Evolutionary conservation across 305 asterid species (phyloP), one percentile per base, ranked within the genome.

Genomic region (Solanum aculeatissimum): DNA sequence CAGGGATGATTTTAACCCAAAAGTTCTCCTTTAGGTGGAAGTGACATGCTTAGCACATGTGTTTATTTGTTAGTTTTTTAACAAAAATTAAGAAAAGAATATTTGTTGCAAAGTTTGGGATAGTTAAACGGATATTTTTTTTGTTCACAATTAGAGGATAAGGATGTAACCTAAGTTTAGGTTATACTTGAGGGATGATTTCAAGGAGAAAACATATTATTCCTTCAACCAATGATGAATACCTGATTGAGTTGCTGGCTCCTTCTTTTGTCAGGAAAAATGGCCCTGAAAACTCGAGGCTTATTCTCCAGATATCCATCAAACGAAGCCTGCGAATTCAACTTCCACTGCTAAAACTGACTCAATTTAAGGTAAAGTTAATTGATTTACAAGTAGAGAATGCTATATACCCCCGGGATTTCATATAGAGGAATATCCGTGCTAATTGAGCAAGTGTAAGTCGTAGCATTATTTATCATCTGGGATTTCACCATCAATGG

Each of bases 221-320:
- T 43, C 27, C 45, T 15, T 18, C 27, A 18, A 69, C 15, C 16
- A 23, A 43, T 43, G 57, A 12, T 72, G 58, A 43, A 19, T 86
- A 95, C 99, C 96, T 97, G 93, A 87, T 88, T 95, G 66, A 94
- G 93, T 87, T 90, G 98, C 21, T 89, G 93, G 86, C 97, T 95
- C 88, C 98, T 93, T 19, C 89, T 91, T 87, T 93, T 92, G 58
- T 95, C 98, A 63, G 98, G 98, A 87, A 97, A 97, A 23, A 97
- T 95, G 51, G 99, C 98, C 87, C 87, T 91, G 84, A 97, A 94
- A 70, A 97, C 97, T 91, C 98, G 87, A 35, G 95, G 91, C 72
- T 92, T 95, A 84, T 97, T 92, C 85, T 95, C 98, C 88, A 97
- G 84, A 88, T 97, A 97, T 88, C 92, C 86, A 91, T 97, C 99